Evolutionary conservation across 148 eudicot genomes (phyloP).

Genomic region (Silene latifolia): DNA sequence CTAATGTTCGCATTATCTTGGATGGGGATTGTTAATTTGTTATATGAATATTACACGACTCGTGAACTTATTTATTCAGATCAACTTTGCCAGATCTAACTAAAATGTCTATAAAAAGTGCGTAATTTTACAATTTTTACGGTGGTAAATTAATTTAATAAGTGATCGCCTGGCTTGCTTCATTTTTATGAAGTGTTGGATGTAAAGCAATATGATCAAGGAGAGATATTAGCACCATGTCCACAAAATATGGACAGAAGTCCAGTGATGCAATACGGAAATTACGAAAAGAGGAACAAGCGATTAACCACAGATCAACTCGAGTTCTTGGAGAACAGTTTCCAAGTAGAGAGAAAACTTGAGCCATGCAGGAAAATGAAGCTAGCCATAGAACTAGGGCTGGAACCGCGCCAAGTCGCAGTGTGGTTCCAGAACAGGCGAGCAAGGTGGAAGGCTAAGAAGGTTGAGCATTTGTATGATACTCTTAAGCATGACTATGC

Average conservation of each 20-base stretch:
- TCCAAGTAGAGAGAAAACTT: constrained; percentile 70
- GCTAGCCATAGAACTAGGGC: constrained; percentile 58
- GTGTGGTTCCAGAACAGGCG: constrained; percentile 84
- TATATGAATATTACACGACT: too few relatives aligned
- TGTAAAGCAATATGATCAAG: constrained; percentile 9
- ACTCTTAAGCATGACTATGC: constrained; percentile 58
- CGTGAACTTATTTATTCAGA: too few relatives aligned
- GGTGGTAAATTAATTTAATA: too few relatives aligned
- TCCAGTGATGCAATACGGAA: neutral
- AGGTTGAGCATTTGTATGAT: constrained; percentile 66
- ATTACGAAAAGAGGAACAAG: constrained; percentile 51
- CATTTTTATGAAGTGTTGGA: constrained; percentile 5
- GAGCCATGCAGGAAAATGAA: constrained; percentile 74
- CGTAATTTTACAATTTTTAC: too few relatives aligned
- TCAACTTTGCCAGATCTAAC: too few relatives aligned
- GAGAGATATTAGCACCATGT: constrained; percentile 9
- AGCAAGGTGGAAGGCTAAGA: constrained; percentile 81
- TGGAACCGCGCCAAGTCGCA: constrained; percentile 72
- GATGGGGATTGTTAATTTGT: too few relatives aligned
- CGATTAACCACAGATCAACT: constrained; percentile 55
- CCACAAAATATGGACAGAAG: neutral
- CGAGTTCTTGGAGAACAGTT: constrained; percentile 61
- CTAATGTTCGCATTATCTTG: too few relatives aligned
- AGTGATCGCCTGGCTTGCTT: too few relatives aligned
- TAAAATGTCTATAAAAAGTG: neutral